A percentile compares a stretch with the other conserved stretches of the same genome.
phyloP scores from a whole-genome alignment of 2,329 filamentous ascomycete genomes.

The Botrytis aclada region DNA sequence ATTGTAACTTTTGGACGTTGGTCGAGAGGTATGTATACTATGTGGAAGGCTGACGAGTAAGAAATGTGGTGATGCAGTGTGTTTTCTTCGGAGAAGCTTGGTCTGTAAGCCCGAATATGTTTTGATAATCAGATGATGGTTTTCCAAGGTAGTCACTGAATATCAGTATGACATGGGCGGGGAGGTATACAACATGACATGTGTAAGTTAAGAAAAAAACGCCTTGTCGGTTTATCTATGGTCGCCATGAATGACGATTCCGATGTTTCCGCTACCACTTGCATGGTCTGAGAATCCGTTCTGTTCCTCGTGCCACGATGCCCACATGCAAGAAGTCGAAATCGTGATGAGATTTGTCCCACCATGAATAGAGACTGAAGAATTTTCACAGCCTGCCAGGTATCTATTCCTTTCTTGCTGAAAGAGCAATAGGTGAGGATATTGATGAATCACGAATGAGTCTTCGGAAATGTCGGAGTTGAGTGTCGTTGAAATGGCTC shows the following conservation, averaged over 20 bases:
- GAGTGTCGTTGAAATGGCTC: constrained; percentile 5
- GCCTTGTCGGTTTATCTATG: not conserved
- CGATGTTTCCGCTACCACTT: not conserved
- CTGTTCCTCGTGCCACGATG: not conserved
- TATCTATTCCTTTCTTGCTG: not conserved
- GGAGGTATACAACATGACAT: not conserved
- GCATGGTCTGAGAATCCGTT: not conserved
- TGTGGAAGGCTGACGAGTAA: not conserved
- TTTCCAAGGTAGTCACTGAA: not conserved
- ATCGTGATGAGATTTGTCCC: not conserved
- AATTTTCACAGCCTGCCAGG: not conserved
- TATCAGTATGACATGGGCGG: not conserved
- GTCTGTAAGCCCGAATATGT: constrained; percentile 1
- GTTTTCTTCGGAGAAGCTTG: not conserved
- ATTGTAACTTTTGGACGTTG: not conserved
- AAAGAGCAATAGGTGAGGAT: constrained; percentile 1
- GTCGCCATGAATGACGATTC: not conserved
- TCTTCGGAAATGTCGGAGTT: constrained; percentile 13
- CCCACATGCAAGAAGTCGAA: not conserved
- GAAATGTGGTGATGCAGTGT: not conserved
- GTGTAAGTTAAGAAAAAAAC: not conserved
- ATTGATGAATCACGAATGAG: constrained; percentile 8
- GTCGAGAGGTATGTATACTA: not conserved
- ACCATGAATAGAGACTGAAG: not conserved
- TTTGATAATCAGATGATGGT: constrained; percentile 9